These are phyloP conservation scores for Phytopythium chamaehyphon DNA, from an alignment of 352 stramenopile genomes.

Conservation along the genomic window DNA sequence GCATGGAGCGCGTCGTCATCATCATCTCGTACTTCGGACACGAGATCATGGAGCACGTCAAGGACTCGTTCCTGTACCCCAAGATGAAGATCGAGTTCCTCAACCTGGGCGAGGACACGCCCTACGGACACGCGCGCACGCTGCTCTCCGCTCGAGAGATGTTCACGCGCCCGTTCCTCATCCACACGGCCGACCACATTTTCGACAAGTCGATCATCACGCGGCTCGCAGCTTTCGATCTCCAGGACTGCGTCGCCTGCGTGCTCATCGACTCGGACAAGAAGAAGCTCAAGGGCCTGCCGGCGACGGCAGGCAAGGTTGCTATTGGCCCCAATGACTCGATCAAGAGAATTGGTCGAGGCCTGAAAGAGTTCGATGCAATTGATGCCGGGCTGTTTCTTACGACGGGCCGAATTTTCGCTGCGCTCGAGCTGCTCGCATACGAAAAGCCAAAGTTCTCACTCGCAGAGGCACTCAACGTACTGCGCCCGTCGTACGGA, in stretches of 20 bases:
- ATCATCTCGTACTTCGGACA: slow-evolving; percentile 81
- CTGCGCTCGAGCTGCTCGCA: slow-evolving; percentile 79
- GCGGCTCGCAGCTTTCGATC: slow-evolving; percentile 65
- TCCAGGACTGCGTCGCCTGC: slow-evolving; percentile 67
- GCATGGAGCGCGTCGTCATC: slow-evolving; percentile 81
- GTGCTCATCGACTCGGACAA: slow-evolving; percentile 71
- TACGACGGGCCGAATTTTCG: slow-evolving; percentile 63
- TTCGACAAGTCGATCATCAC: slow-evolving; percentile 75
- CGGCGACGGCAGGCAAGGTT: slow-evolving; percentile 67
- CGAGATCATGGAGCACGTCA: slow-evolving; percentile 79
- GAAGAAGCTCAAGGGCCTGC: slow-evolving; percentile 52
- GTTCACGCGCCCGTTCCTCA: slow-evolving; percentile 80
- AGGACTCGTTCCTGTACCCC: slow-evolving; percentile 63
- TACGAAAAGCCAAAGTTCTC: slow-evolving; percentile 84
- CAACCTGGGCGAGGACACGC: slow-evolving; percentile 75
- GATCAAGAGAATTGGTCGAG: slow-evolving; percentile 66
- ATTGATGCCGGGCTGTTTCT: slow-evolving; percentile 79
- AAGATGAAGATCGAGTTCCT: slow-evolving; percentile 84
- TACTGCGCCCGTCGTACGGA: slow-evolving; percentile 69
- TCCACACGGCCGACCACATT: slow-evolving; percentile 84
- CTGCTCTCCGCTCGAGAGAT: slow-evolving; percentile 72
- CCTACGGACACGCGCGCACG: slow-evolving; percentile 68
- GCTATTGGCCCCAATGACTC: slow-evolving; percentile 42
- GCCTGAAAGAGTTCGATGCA: slow-evolving; percentile 66
- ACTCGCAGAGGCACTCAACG: slow-evolving; percentile 78